Percentiles rank a stretch among this genome's conserved stretches.
Conservation (phyloP, 495 filamentous ascomycete species). For the Hypoxylon subgilvum region DNA sequence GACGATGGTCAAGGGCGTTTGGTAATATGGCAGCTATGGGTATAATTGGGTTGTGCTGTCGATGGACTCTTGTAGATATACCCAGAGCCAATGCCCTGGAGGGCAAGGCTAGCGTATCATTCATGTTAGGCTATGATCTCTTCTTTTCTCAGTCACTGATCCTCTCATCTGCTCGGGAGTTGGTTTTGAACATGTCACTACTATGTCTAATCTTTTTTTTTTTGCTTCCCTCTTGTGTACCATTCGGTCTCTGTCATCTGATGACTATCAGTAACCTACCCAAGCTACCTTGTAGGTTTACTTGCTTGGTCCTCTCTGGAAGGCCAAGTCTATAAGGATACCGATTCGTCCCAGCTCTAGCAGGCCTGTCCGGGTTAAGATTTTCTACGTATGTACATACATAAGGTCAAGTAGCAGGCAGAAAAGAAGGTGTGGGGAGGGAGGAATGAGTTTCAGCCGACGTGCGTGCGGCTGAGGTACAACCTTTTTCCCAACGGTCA, state of each 20-base stretch:
- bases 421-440: constrained; percentile 7
- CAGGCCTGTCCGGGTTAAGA: no score
- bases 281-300: no score
- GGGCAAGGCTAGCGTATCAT: constrained; percentile 15
- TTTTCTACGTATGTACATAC: no score
- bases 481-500: constrained; percentile 21
- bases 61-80: constrained; percentile 34
- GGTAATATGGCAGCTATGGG: constrained; percentile 13
- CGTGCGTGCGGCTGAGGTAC: constrained; percentile 26
- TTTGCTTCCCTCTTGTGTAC: background rate
- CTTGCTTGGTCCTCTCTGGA: background rate
- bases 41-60: constrained; percentile 12
- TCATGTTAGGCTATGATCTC: background rate
- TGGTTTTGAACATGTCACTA: no score
- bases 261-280: no score
- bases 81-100: constrained; percentile 24
- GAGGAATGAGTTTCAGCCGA: constrained; percentile 33
- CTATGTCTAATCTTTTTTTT: background rate
- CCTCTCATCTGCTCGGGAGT: no score
- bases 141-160: background rate
- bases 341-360: background rate
- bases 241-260: background rate
- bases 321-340: background rate
- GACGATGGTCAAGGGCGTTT: constrained; percentile 39
- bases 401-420: no score